Base-by-base conservation (phyloP, 2,329 filamentous ascomycete species). In the Stachybotrys chartarum region DNA sequence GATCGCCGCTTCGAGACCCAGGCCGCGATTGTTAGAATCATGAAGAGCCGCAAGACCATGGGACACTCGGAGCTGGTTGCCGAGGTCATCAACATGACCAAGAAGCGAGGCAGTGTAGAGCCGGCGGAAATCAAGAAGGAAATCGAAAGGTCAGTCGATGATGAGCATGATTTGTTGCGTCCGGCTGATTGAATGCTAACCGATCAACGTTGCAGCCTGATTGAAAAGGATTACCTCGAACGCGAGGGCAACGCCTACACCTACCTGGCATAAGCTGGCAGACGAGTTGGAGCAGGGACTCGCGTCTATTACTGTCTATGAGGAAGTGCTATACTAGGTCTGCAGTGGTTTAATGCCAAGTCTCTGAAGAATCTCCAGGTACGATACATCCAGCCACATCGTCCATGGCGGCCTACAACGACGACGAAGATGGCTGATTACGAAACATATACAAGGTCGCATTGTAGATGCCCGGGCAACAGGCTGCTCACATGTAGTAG, bases 1-100 rank as follows among this genome's bases (percentile, higher is more conserved):
- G 94, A 99, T 68, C 79, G 94, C 52, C 91, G 96, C 66, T 96
- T 95, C 65, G 95, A 99, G 75, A 97, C 92, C 0, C 94, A 99
- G 71, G 94, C 94, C 1, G 93, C 94, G 1, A 95, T 99, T 67
- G 94, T 99, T 58, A 79, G 94, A 17, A 96, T 99, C 66, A 92
- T 99, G 89, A 99, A 99, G 83, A 88, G 86, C 60, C 81, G 91
- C 61, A 97, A 97, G 82, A 82, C 75, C 8, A 92, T 97, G 72
- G 84, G 83, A 5, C 93, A 97, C 68, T 79, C 84, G n/a, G 88
- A 96, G 69, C 75, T 99, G 30, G 88, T 97, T 18, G 86, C 88
- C 3, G 92, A 97, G 75, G 91, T 96, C 17, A 97, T 99, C 67
- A 89, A 87, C 64, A 85, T 93, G 67, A 99, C 93, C 1, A 90